Evolutionary conservation across 2,329 filamentous ascomycete genomes (phyloP).

Genomic region (Paracorniculantispora psalliotae): DNA sequence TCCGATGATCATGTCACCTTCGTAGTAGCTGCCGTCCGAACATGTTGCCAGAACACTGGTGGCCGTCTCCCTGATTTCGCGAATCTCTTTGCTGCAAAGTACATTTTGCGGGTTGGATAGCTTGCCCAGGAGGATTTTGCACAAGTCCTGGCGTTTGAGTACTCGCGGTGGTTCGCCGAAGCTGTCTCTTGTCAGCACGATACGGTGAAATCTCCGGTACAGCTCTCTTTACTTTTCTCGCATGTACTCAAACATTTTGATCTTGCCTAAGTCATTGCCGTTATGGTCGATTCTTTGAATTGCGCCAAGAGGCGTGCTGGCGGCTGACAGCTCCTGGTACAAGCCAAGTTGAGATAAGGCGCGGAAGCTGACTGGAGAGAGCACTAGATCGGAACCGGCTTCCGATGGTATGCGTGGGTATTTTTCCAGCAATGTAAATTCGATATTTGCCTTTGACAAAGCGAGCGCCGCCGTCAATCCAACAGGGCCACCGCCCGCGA

Average conservation of each 20-base stretch:
- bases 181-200: neutral
- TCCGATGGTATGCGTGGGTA: neutral
- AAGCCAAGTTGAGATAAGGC: neutral
- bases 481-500: conserved; percentile 10
- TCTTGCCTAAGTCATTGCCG: neutral
- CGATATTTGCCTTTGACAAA: neutral
- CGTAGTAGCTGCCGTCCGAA: conserved; percentile 27
- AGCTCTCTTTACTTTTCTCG: neutral
- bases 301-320: neutral
- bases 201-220: neutral
- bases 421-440: conserved; percentile 7
- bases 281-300: neutral
- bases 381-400: neutral
- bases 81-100: conserved; percentile 17
- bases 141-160: neutral
- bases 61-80: neutral
- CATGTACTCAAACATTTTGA: neutral
- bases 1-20: conserved; percentile 34
- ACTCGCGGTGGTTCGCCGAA: neutral
- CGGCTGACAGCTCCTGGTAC: neutral
- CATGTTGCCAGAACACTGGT: conserved; percentile 25
- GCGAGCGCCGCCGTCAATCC: conserved; percentile 8
- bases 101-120: neutral
- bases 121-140: neutral
- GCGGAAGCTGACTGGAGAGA: neutral